phyloP scores from a whole-genome alignment of 495 filamentous ascomycete species.

The Amniculicola lignicola region DNA sequence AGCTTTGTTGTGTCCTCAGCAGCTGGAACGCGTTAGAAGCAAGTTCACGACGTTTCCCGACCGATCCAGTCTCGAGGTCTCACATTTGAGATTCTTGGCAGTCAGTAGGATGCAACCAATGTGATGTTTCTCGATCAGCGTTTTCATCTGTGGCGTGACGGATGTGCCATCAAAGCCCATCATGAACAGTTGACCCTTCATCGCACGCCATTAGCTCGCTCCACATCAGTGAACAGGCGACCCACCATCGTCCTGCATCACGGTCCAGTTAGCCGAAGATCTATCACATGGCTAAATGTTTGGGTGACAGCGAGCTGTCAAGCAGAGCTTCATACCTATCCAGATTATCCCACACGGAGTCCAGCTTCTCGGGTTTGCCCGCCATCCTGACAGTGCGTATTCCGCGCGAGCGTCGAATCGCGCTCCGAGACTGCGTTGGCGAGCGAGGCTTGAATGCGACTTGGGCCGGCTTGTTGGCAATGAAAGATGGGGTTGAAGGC shows the following conservation, averaged over 20 bases:
- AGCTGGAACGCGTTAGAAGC: constrained; percentile 47
- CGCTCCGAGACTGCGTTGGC: constrained; percentile 15
- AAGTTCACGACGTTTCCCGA: background rate
- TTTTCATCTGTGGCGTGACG: constrained; percentile 78
- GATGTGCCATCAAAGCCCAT: constrained; percentile 93
- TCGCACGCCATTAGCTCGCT: constrained; percentile 20
- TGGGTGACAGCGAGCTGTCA: constrained; percentile 14
- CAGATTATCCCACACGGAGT: constrained; percentile 68
- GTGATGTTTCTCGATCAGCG: constrained; percentile 80
- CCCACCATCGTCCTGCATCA: constrained; percentile 35
- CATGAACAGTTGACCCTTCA: constrained; percentile 79
- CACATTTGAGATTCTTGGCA: constrained; percentile 90
- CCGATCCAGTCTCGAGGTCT: constrained; percentile 6
- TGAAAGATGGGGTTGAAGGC: constrained; percentile 10
- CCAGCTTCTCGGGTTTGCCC: constrained; percentile 51
- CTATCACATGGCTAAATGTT: constrained; percentile 6
- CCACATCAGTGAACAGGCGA: constrained; percentile 7
- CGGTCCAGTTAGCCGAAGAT: constrained; percentile 13
- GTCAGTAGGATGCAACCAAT: constrained; percentile 79
- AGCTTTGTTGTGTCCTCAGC: constrained; percentile 78
- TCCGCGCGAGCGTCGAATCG: constrained; percentile 16
- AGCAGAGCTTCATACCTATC: constrained; percentile 41
- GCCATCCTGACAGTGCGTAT: constrained; percentile 21
- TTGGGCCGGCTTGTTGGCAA: constrained; percentile 24
- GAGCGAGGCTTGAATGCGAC: constrained; percentile 27